Conservation (phyloP, 208 protist species). For the Lotmaria passim region DNA sequence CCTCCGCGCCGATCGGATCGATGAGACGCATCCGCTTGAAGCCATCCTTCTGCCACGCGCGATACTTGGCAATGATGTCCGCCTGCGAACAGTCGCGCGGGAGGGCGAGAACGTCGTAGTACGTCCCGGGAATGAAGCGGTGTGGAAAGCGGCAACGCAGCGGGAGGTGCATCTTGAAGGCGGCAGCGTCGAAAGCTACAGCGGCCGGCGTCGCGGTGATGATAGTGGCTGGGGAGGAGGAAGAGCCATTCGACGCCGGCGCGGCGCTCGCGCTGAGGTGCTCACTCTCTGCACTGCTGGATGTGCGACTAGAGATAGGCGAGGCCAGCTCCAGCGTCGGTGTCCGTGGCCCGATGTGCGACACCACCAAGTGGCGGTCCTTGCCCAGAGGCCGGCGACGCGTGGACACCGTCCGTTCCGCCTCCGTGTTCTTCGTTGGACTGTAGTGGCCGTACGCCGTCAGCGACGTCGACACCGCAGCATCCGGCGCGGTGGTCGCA, state of each 20-base stretch:
- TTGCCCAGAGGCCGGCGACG: constrained; percentile 30
- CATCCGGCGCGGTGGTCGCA: not conserved
- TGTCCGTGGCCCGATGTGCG: constrained; percentile 24
- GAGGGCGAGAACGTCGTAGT: constrained; percentile 84
- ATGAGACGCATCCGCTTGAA: constrained; percentile 60
- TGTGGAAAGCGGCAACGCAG: constrained; percentile 85
- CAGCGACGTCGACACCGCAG: constrained; percentile 38
- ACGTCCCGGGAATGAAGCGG: constrained; percentile 65
- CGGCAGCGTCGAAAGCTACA: constrained; percentile 8
- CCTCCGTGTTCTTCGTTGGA: constrained; percentile 21
- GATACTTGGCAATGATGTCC: constrained; percentile 67
- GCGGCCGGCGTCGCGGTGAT: not conserved
- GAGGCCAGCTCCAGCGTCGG: constrained; percentile 24
- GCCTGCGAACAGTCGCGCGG: constrained; percentile 39
- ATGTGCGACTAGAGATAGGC: constrained; percentile 42
- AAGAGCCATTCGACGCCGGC: constrained; percentile 13
- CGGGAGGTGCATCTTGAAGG: constrained; percentile 70
- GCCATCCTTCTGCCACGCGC: constrained; percentile 65
- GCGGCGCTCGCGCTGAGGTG: not conserved
- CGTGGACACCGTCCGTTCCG: constrained; percentile 28
- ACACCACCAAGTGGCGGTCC: constrained; percentile 27
- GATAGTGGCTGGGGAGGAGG: constrained; percentile 5
- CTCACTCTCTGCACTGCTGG: constrained; percentile 34
- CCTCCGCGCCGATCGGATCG: constrained; percentile 64
- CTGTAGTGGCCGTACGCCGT: constrained; percentile 55